phyloP scores from a whole-genome alignment of 169 alveolate species.

The Perkinsus olseni region DNA sequence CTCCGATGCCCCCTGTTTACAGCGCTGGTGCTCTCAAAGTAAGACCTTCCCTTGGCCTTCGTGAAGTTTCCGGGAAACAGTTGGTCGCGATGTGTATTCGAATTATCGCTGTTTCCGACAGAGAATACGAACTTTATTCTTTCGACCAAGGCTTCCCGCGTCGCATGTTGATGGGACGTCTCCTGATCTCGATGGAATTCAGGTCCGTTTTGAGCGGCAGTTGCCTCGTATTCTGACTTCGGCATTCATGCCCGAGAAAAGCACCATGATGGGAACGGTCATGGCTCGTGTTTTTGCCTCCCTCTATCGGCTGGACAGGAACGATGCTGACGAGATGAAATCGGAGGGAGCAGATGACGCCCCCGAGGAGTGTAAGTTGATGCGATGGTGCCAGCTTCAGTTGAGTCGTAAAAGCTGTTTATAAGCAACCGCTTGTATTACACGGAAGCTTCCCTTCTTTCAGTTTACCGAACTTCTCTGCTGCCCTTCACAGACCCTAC shows the following conservation, averaged over 20 bases:
- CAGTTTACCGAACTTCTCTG: neutral
- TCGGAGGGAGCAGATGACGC: neutral
- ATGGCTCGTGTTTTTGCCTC: neutral
- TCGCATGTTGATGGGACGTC: too few relatives aligned
- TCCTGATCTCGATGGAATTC: neutral
- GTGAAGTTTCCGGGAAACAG: too few relatives aligned
- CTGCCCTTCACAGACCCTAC: neutral
- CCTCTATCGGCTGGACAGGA: neutral
- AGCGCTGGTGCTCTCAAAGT: neutral
- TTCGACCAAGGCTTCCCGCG: too few relatives aligned
- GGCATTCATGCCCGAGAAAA: neutral
- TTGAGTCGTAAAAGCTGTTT: neutral
- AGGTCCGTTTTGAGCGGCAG: neutral
- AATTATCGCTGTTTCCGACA: too few relatives aligned
- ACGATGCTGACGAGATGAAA: neutral
- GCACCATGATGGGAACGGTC: neutral
- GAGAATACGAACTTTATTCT: too few relatives aligned
- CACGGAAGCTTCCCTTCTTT: too few relatives aligned
- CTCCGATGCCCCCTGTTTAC: neutral
- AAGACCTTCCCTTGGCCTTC: neutral
- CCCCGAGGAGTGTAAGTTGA: neutral
- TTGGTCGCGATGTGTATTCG: too few relatives aligned
- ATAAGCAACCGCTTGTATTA: neutral
- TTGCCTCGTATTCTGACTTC: neutral
- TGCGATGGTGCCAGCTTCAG: neutral